Percentiles rank a stretch among this genome's conserved stretches.
Evolutionary conservation across 192 early-diverging fungal genomes (phyloP).

Genomic region (Coemansia aciculifera): DNA sequence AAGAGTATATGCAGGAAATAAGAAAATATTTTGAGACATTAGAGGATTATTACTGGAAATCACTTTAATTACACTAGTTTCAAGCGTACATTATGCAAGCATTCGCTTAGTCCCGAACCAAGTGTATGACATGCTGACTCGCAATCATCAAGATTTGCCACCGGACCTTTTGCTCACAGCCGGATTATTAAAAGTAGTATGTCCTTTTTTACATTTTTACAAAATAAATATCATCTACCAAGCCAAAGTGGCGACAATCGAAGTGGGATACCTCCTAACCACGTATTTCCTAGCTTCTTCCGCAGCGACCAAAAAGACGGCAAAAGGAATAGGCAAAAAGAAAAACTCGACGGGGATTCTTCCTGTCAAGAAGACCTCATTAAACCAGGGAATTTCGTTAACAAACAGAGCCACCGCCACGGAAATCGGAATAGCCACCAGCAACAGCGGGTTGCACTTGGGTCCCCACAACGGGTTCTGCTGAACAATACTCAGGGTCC

Average conservation of each 20-base stretch:
- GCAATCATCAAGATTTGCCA: no score
- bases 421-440: slow-evolving; percentile 40
- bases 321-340: slow-evolving; percentile 62
- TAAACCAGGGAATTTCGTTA: slow-evolving; percentile 36
- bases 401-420: slow-evolving; percentile 34
- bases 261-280: slow-evolving; percentile 42
- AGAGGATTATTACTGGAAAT: no score
- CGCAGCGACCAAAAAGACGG: slow-evolving; percentile 51
- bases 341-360: slow-evolving; percentile 61
- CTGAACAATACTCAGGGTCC: slow-evolving; percentile 33
- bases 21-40: no score
- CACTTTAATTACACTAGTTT: no score
- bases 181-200: background rate
- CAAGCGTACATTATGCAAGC: no score
- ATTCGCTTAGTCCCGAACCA: no score
- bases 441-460: slow-evolving; percentile 28
- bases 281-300: slow-evolving; percentile 62
- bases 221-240: slow-evolving; percentile 22
- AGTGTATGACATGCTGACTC: no score
- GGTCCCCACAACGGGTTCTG: slow-evolving; percentile 56
- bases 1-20: no score
- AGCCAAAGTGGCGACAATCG: slow-evolving; percentile 25
- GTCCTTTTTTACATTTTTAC: background rate
- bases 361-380: slow-evolving; percentile 55
- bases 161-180: no score